phyloP scores from a whole-genome alignment of 164 flowering plant genomes.

The Amborella trichopoda region DNA sequence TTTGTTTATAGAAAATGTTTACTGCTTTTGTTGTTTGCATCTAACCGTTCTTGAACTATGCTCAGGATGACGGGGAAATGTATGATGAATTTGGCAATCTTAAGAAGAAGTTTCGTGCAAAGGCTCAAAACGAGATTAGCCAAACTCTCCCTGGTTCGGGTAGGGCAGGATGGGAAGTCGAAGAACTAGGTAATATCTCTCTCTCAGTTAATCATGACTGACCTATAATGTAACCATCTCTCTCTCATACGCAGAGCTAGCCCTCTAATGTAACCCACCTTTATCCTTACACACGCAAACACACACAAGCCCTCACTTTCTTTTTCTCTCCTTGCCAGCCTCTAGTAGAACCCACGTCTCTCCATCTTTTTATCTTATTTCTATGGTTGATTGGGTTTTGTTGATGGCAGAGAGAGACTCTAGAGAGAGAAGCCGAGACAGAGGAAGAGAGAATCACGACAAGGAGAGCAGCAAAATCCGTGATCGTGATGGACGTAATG shows the following conservation, averaged over 20 bases:
- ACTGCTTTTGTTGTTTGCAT: not conserved
- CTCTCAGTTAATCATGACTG: too few relatives aligned
- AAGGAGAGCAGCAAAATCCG: conserved; percentile 27
- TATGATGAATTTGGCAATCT: conserved; percentile 99
- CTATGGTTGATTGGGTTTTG: conserved; percentile 4
- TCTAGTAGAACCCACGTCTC: not conserved
- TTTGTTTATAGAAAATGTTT: too few relatives aligned
- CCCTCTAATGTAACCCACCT: not conserved
- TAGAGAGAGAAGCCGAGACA: conserved; percentile 65
- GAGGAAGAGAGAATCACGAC: conserved; percentile 43
- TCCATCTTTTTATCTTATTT: not conserved
- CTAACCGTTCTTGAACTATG: conserved; percentile 1
- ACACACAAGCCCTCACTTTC: too few relatives aligned
- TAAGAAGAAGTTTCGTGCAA: conserved; percentile 92
- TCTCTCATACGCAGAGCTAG: not conserved
- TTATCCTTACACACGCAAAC: too few relatives aligned
- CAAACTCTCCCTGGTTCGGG: conserved; percentile 67
- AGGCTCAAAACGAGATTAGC: conserved; percentile 63
- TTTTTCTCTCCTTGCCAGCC: not conserved
- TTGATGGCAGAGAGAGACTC: conserved; percentile 44
- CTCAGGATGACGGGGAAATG: conserved; percentile 95
- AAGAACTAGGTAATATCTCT: conserved; percentile 98
- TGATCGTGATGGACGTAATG: conserved; percentile 22
- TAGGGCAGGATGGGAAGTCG: conserved; percentile 98
- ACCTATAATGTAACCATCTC: not conserved